These are phyloP conservation scores for Fusarium incarnatum DNA, from an alignment of 2,329 filamentous ascomycete species.

Conservation along the genomic window DNA sequence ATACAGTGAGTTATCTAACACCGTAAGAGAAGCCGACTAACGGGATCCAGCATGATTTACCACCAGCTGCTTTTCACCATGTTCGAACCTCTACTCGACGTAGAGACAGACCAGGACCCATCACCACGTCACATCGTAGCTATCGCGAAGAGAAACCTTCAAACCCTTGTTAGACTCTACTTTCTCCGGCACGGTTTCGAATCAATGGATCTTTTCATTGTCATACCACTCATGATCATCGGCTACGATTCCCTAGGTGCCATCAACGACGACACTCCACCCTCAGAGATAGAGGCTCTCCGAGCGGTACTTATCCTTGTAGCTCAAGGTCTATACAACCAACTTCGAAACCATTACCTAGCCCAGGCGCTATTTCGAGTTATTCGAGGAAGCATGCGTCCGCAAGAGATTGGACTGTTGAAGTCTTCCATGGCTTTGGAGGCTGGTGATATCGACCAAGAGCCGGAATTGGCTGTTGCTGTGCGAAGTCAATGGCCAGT, in stretches of 20 bases:
- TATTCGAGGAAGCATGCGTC: constrained; percentile 50
- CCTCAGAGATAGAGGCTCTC: constrained; percentile 40
- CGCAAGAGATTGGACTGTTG: constrained; percentile 41
- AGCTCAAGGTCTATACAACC: constrained; percentile 50
- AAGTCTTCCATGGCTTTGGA: constrained; percentile 31
- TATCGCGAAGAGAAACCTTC: constrained; percentile 34
- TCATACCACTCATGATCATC: constrained; percentile 49
- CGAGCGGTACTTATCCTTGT: constrained; percentile 51
- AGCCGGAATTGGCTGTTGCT: constrained; percentile 37
- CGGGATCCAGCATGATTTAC: constrained; percentile 38
- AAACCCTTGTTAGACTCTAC: constrained; percentile 48
- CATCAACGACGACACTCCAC: constrained; percentile 34
- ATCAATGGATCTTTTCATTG: constrained; percentile 48
- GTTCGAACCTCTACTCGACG: constrained; percentile 43
- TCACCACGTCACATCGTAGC: constrained; percentile 37
- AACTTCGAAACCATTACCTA: constrained; percentile 52
- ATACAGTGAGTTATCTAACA: constrained; percentile 49
- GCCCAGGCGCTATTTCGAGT: constrained; percentile 50
- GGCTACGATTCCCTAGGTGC: constrained; percentile 46
- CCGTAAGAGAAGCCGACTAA: not conserved
- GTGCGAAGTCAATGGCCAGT: constrained; percentile 50
- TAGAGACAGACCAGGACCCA: not conserved
- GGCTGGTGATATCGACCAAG: constrained; percentile 35
- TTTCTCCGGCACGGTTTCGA: constrained; percentile 51
- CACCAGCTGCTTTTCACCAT: constrained; percentile 44